Percentiles rank a stretch among this genome's conserved stretches.
Conservation (phyloP, 2,329 filamentous ascomycete genomes). For the Scytalidium lignicola region DNA sequence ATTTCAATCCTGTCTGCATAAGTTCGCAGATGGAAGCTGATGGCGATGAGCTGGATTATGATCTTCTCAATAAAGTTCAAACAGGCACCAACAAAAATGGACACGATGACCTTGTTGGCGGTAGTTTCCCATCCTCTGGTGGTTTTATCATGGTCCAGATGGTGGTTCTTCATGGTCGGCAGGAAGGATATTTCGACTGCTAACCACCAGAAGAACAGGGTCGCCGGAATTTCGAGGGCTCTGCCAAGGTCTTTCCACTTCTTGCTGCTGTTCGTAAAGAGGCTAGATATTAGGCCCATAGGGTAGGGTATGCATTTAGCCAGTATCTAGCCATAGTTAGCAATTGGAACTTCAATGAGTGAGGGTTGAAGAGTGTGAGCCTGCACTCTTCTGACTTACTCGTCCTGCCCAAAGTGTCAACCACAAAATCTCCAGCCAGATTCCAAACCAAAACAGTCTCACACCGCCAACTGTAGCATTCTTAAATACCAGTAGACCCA, state of each 20-base stretch:
- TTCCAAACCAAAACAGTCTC: conserved; percentile 80
- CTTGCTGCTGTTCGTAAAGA: conserved; percentile 79
- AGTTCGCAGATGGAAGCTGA: conserved; percentile 85
- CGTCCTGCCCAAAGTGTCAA: conserved; percentile 76
- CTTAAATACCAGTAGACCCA: conserved; percentile 57
- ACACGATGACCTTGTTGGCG: conserved; percentile 80
- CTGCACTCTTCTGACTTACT: too few relatives aligned
- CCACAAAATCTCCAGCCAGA: conserved; percentile 95
- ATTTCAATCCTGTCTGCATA: conserved; percentile 87
- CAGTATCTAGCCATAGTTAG: conserved; percentile 39
- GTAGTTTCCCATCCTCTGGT: conserved; percentile 66
- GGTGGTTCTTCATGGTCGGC: conserved; percentile 67
- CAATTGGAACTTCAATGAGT: background rate
- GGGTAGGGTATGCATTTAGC: conserved; percentile 60
- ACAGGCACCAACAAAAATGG: conserved; percentile 72
- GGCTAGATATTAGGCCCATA: conserved; percentile 59
- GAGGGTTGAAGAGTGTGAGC: too few relatives aligned
- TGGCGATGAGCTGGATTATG: conserved; percentile 89
- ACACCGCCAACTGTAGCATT: conserved; percentile 67
- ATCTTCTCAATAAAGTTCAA: conserved; percentile 91
- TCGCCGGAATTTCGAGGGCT: conserved; percentile 77
- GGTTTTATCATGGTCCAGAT: conserved; percentile 41
- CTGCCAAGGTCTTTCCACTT: conserved; percentile 90
- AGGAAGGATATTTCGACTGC: conserved; percentile 81
- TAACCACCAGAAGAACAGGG: conserved; percentile 88